Base-by-base conservation (phyloP, 495 filamentous ascomycete genomes). In the Hyaloscypha hepaticicola region DNA sequence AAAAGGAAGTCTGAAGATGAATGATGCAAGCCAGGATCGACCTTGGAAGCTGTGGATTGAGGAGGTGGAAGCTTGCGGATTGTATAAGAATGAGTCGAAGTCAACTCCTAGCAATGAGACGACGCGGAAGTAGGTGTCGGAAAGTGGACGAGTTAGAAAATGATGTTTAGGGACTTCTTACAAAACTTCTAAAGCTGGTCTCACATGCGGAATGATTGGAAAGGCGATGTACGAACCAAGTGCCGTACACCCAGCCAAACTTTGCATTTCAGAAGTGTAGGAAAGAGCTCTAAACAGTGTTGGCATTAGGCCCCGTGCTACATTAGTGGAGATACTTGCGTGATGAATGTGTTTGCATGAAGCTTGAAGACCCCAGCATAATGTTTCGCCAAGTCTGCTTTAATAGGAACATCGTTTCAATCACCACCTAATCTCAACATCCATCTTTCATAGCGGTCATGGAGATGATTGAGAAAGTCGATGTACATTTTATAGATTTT, bases 11-110 rank as follows among this genome's bases (percentile, higher is more conserved):
- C 38, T 41, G 59, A 27, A 57, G 48, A 75, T 74, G 65, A 74
- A 69, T 33, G 58, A 66, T 27, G 53, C 58, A 19, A 73, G 69
- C 11, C 61, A 66, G 0, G 65, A 72, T 3, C 55, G 73, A 45
- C 73, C 80, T 6, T 81, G 80, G 80, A 60, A 58, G 14, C 60
- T 82, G 1, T 82, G 80, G 80, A 55, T 72, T 7, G 71, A 71
- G 34, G 78, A 82, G 60, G 76, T 81, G 5, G 66, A 75, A 65
- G 70, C 58, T 1, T 65, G 66, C n/a, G 53, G 53, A 6, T 51
- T 80, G 50, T 80, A 80, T 57, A 25, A 38, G 21, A 4, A 21
- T 48, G 1, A 12, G 31, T 3, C 12, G 12, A 33, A 33, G 12
- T 33, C 31, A 12, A 33, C 31, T 33, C 12, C 31, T n/a, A n/a